These are phyloP conservation scores for Monilinia polystroma DNA, from an alignment of 2,329 filamentous ascomycete species.

Conservation along the genomic window DNA sequence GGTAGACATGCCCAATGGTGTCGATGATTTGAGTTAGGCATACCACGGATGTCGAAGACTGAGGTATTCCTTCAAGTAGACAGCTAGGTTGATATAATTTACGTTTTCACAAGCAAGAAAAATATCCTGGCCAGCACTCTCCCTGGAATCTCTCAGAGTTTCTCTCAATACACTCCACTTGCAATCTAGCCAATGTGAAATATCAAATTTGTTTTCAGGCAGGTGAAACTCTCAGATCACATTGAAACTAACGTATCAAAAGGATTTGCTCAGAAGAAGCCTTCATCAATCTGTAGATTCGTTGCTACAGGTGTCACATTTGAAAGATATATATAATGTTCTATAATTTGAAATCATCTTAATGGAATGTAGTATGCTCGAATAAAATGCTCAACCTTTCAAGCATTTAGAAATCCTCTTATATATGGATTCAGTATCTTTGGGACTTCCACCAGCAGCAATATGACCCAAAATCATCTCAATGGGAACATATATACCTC, in stretches of 20 bases:
- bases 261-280: neutral
- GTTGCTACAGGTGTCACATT: neutral
- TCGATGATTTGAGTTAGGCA: too few species aligned
- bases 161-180: neutral
- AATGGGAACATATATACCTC: constrained; percentile 40
- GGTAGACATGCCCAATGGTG: too few species aligned
- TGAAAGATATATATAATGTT: neutral
- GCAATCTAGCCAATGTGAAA: neutral
- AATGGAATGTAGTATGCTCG: neutral
- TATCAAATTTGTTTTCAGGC: neutral
- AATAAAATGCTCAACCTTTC: neutral
- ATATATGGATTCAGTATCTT: constrained; percentile 41
- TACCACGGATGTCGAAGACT: too few species aligned
- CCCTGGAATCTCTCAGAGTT: too few species aligned
- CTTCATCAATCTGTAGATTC: neutral
- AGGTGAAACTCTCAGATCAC: neutral
- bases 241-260: neutral
- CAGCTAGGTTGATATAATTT: too few species aligned
- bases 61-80: too few species aligned
- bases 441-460: constrained; percentile 37
- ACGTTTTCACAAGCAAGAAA: too few species aligned
- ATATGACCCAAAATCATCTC: constrained; percentile 44
- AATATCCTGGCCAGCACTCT: too few species aligned
- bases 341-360: neutral
- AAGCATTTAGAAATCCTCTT: constrained; percentile 39